Percentiles rank a stretch among this genome's conserved stretches.
These are phyloP conservation scores for Brassica cretica DNA, from an alignment of 345 rosid genomes.

Conservation along the genomic window DNA sequence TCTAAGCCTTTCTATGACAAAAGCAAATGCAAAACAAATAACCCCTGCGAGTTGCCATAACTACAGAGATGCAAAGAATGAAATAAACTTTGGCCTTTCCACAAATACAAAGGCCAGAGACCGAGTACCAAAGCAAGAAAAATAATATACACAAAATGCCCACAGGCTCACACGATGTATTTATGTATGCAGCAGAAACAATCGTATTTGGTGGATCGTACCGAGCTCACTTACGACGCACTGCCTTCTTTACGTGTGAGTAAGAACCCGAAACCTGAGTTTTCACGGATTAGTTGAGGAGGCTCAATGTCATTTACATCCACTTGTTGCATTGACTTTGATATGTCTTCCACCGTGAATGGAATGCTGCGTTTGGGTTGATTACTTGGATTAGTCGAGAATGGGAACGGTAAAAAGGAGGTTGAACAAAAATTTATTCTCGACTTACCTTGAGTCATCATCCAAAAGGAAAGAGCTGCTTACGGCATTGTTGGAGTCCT, in stretches of 20 bases:
- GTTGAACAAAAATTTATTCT: not conserved
- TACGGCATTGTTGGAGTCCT: conserved; percentile 89
- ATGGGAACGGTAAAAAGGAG: not conserved
- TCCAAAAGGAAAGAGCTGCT: conserved; percentile 94
- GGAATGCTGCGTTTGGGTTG: conserved; percentile 71
- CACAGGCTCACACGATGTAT: conserved; percentile 29
- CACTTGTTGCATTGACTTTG: conserved; percentile 87
- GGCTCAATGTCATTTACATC: conserved; percentile 89
- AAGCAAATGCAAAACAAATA: conserved; percentile 32
- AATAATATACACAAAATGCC: conserved; percentile 32
- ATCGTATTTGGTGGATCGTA: conserved; percentile 14
- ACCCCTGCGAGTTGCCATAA: conserved; percentile 41
- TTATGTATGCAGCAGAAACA: conserved; percentile 29
- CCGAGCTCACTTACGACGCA: conserved; percentile 18
- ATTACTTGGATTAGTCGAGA: conserved; percentile 19
- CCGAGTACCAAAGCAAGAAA: conserved; percentile 27
- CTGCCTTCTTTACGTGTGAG: conserved; percentile 68
- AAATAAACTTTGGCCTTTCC: conserved; percentile 35
- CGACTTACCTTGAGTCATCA: conserved; percentile 90
- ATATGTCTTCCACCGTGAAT: conserved; percentile 95
- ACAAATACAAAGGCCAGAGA: conserved; percentile 40
- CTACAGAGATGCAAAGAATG: conserved; percentile 44
- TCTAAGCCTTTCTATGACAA: conserved; percentile 37
- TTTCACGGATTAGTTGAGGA: conserved; percentile 80
- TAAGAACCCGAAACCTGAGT: conserved; percentile 90